Evolutionary conservation across 805 yeast species (phyloP), one percentile per base, ranked within the genome.

Genomic region (Myxozyma udenii): DNA sequence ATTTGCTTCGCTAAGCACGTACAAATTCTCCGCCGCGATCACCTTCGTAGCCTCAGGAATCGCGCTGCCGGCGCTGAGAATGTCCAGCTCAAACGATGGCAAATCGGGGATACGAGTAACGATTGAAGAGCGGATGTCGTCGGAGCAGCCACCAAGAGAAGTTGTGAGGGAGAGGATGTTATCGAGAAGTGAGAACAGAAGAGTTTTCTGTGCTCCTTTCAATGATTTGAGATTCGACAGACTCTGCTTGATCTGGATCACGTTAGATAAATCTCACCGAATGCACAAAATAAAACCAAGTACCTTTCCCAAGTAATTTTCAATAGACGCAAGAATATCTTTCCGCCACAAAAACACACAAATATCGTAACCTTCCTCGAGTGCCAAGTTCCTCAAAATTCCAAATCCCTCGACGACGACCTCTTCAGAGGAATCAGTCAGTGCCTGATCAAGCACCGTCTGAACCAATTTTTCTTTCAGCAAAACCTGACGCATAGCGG

Each of bases 281-380:
- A 24, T 6, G 28, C 24, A 23, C 18, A 16, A 42, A 23, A 12
- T 18, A 35, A 38, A n/a, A 4, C 41, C 4, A 19, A 18, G 9
- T 44, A 58, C 59, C 47, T 46, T 46, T 4, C 26, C 49, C 25
- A 55, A n/a, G 36, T 32, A 50, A 4, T 7, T 25, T 12, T 38
- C 48, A 18, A 60, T 74, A 24, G 78, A 69, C 0, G 77, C 73
- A 85, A 95, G 83, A 38, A 91, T 80, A 55, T 85, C 81, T 16
- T 81, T 80, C 64, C 97, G 78, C 86, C 95, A 85, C 48, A 86
- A 66, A 66, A 78, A 80, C 19, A 79, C 78, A 24, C 88, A 80
- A 33, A 87, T 77, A 57, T 87, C 95, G 61, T 87, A 83, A 19
- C 96, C 97, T 68, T 89, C 95, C 64, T 87, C 95, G 47, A 87